phyloP scores from a whole-genome alignment of 1,139 yeast genomes.

The Saccharomyces hybrid region DNA sequence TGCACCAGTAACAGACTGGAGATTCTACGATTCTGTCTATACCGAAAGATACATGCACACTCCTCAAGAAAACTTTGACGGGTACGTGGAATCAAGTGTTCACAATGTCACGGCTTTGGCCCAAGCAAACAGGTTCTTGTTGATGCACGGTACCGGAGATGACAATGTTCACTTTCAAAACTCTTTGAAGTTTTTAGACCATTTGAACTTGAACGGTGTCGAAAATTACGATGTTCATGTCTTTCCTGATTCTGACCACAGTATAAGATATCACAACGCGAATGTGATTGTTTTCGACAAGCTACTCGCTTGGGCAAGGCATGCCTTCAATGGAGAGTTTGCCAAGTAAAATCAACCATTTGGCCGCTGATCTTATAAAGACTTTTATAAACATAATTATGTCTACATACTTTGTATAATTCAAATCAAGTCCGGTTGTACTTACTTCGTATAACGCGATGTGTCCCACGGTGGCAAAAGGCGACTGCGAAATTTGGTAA shows the following conservation, averaged over 20 bases:
- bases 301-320: slow-evolving; percentile 49
- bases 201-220: slow-evolving; percentile 46
- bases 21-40: slow-evolving; percentile 64
- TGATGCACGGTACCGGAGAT: slow-evolving; percentile 78
- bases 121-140: slow-evolving; percentile 47
- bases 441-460: neutral
- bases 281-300: slow-evolving; percentile 58
- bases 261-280: slow-evolving; percentile 65
- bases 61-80: slow-evolving; percentile 53
- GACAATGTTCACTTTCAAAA: slow-evolving; percentile 78
- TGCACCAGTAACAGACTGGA: slow-evolving; percentile 80
- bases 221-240: slow-evolving; percentile 69
- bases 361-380: neutral
- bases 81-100: slow-evolving; percentile 49
- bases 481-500: neutral
- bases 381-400: neutral
- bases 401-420: neutral
- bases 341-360: slow-evolving; percentile 2
- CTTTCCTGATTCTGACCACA: slow-evolving; percentile 74
- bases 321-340: slow-evolving; percentile 46
- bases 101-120: slow-evolving; percentile 40
- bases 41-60: slow-evolving; percentile 73
- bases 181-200: slow-evolving; percentile 54
- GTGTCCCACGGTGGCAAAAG: neutral
- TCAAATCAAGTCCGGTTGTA: too few species aligned